A percentile compares a stretch with the other conserved stretches of the same genome.
These are phyloP conservation scores for Lodderomyces beijingensis DNA, from an alignment of 1,139 yeast species.

Conservation along the genomic window DNA sequence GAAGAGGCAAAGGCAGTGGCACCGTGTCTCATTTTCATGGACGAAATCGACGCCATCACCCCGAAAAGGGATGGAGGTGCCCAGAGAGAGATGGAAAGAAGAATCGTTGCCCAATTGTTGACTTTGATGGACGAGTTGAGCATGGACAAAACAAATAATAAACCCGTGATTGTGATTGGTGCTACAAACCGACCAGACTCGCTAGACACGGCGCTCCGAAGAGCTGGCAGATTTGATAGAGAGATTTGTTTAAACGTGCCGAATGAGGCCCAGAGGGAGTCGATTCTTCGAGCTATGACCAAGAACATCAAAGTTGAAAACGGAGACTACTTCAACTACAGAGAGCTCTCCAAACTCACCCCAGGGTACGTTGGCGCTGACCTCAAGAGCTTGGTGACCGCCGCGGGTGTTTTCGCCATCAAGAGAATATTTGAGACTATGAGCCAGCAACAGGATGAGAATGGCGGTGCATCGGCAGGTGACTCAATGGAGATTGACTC, in stretches of 20 bases:
- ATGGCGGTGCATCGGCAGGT: constrained; percentile 6
- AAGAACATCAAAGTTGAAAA: constrained; percentile 54
- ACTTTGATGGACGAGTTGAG: constrained; percentile 84
- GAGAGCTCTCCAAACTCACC: constrained; percentile 79
- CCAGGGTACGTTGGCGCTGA: constrained; percentile 99
- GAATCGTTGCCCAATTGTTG: constrained; percentile 91
- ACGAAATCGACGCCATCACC: constrained; percentile 96
- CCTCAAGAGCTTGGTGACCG: constrained; percentile 86
- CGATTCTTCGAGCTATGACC: constrained; percentile 75
- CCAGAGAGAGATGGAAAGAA: constrained; percentile 95
- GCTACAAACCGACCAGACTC: constrained; percentile 50
- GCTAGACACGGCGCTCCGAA: constrained; percentile 43
- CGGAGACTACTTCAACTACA: constrained; percentile 62
- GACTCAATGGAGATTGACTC: constrained; percentile 45
- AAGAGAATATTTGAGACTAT: constrained; percentile 71
- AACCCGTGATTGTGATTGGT: constrained; percentile 66
- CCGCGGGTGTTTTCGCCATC: constrained; percentile 93
- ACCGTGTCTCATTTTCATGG: constrained; percentile 89
- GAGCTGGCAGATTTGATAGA: constrained; percentile 48
- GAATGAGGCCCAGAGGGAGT: constrained; percentile 73
- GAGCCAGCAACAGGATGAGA: constrained; percentile 34
- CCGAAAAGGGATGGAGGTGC: constrained; percentile 96
- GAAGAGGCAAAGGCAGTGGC: constrained; percentile 90
- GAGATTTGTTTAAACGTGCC: constrained; percentile 78
- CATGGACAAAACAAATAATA: constrained; percentile 82